Percentiles rank a stretch among this genome's conserved stretches.
These are phyloP conservation scores for Moringa oleifera DNA, from an alignment of 345 rosid genomes.

Conservation along the genomic window DNA sequence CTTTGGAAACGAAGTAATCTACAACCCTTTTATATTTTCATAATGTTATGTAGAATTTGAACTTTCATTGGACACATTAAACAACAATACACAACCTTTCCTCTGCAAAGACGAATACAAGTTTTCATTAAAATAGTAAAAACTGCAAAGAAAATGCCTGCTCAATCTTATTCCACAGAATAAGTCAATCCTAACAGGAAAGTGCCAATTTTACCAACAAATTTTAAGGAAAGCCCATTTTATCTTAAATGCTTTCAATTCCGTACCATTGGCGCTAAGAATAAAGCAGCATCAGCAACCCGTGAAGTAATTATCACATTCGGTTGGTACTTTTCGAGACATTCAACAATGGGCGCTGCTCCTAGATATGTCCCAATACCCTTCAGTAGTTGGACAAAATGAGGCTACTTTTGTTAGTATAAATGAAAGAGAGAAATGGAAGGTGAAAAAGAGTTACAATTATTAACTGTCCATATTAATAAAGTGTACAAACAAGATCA, in stretches of 20 bases:
- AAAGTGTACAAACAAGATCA: conserved; percentile 16
- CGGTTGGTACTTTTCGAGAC: conserved; percentile 78
- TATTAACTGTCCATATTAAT: background rate
- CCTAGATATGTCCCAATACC: conserved; percentile 88
- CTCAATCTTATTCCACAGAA: too few species aligned
- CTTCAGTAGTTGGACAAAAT: conserved; percentile 33
- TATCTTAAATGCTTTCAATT: background rate
- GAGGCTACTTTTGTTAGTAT: conserved; percentile 4
- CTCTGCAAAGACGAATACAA: background rate
- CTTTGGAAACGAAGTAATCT: background rate
- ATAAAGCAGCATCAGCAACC: conserved; percentile 87
- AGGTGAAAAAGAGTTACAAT: background rate
- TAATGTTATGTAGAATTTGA: background rate
- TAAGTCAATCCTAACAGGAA: background rate
- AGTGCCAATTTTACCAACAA: background rate
- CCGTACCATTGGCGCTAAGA: conserved; percentile 90
- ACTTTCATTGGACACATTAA: background rate
- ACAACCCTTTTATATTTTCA: background rate
- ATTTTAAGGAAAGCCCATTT: background rate
- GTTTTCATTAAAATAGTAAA: too few species aligned
- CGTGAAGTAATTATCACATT: conserved; percentile 79
- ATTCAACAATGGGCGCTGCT: conserved; percentile 90
- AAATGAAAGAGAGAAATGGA: background rate
- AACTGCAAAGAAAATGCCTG: too few species aligned
- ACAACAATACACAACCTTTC: background rate